These are phyloP conservation scores for Fusarium haematococcum DNA, from an alignment of 2,329 filamentous ascomycete species.

Conservation along the genomic window DNA sequence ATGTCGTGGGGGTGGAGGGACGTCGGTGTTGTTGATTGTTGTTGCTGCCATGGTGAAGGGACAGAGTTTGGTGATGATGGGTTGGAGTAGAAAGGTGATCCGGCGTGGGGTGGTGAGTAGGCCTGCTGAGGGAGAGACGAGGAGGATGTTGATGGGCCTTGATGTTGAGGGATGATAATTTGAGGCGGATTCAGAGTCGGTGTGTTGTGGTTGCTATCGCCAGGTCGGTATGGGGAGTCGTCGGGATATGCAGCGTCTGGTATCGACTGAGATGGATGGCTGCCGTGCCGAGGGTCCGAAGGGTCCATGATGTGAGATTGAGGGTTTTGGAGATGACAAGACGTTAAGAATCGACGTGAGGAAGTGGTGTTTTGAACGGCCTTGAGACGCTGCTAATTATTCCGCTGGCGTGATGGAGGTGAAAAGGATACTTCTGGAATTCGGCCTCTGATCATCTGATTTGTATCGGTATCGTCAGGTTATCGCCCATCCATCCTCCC, in stretches of 20 bases:
- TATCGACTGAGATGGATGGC: slow-evolving; percentile 47
- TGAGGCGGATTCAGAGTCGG: slow-evolving; percentile 13
- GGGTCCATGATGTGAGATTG: slow-evolving; percentile 29
- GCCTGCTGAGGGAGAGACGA: slow-evolving; percentile 9
- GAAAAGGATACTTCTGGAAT: neutral
- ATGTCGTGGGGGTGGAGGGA: slow-evolving; percentile 15
- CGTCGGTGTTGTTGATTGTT: neutral
- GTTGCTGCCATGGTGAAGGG: slow-evolving; percentile 28
- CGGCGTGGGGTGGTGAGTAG: slow-evolving; percentile 25
- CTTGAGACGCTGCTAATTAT: neutral
- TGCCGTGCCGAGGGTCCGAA: slow-evolving; percentile 26
- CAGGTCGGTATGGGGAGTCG: slow-evolving; percentile 45
- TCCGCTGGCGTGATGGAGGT: neutral
- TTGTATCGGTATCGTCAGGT: neutral
- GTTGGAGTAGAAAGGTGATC: slow-evolving; percentile 23
- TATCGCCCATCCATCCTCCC: neutral
- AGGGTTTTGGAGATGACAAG: neutral
- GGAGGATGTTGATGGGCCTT: slow-evolving; percentile 16
- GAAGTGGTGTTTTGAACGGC: neutral
- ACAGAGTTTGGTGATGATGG: slow-evolving; percentile 5
- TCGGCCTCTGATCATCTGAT: neutral
- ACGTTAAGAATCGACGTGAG: neutral
- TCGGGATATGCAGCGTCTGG: slow-evolving; percentile 48
- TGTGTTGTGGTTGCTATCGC: neutral
- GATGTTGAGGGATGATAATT: slow-evolving; percentile 3